phyloP scores from a whole-genome alignment of 768 basidiomycete species.

The Amyloporia xantha region DNA sequence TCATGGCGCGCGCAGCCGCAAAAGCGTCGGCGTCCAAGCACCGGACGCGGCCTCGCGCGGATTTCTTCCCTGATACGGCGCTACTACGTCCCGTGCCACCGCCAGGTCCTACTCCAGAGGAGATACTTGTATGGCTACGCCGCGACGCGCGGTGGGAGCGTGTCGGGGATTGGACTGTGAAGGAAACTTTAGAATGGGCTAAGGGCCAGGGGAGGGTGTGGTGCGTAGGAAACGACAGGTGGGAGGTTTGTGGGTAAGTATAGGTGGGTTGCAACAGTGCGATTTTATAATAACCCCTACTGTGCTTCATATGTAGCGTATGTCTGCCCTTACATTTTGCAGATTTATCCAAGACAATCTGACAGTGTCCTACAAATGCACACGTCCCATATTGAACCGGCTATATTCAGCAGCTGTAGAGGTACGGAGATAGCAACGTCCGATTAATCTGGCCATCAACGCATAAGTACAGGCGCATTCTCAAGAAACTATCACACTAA shows the following conservation, averaged over 20 bases:
- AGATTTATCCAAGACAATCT: no score
- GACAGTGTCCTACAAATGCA: no score
- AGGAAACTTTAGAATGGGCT: slow-evolving; percentile 50
- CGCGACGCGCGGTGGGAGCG: slow-evolving; percentile 61
- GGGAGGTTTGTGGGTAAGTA: slow-evolving; percentile 24
- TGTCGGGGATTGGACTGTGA: slow-evolving; percentile 57
- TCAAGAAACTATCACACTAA: background rate
- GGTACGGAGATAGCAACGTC: no score
- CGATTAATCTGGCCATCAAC: no score
- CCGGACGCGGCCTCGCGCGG: slow-evolving; percentile 1
- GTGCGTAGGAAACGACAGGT: slow-evolving; percentile 28
- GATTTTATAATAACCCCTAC: no score
- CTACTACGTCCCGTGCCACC: slow-evolving; percentile 6
- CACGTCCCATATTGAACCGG: no score
- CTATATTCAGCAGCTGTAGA: no score
- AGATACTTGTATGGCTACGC: slow-evolving; percentile 39
- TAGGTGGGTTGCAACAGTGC: no score
- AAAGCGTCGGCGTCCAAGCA: slow-evolving; percentile 10
- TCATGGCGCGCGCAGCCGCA: slow-evolving; percentile 21
- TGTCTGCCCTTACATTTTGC: no score
- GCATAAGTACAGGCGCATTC: background rate
- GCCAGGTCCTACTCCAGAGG: slow-evolving; percentile 34
- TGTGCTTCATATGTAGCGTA: no score
- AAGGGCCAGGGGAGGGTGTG: slow-evolving; percentile 28
- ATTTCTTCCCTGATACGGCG: slow-evolving; percentile 3